Conservation (phyloP, 2,329 filamentous ascomycete genomes). For the Didymella sp. region DNA sequence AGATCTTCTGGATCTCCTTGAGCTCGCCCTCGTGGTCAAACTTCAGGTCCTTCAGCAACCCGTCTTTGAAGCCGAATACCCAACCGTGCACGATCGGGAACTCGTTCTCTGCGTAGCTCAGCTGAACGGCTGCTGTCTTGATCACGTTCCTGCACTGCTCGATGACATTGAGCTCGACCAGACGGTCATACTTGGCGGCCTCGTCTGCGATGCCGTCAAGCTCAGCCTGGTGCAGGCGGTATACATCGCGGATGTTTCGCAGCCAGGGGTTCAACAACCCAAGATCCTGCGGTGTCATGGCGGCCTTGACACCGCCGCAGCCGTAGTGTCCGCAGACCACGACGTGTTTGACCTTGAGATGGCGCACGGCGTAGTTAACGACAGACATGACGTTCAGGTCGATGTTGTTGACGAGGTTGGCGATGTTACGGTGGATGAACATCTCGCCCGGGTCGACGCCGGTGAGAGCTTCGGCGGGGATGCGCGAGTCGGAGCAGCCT, state of each 20-base stretch:
- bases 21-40: slow-evolving; percentile 67
- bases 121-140: slow-evolving; percentile 62
- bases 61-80: slow-evolving; percentile 74
- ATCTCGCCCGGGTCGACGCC: slow-evolving; percentile 47
- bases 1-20: slow-evolving; percentile 68
- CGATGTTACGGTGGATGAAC: slow-evolving; percentile 48
- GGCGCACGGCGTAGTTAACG: slow-evolving; percentile 51
- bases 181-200: slow-evolving; percentile 40
- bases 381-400: slow-evolving; percentile 53
- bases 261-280: slow-evolving; percentile 77
- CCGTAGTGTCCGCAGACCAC: slow-evolving; percentile 73
- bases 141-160: slow-evolving; percentile 50
- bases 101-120: slow-evolving; percentile 65
- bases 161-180: slow-evolving; percentile 50
- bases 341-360: slow-evolving; percentile 68
- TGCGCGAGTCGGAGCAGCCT: slow-evolving; percentile 51
- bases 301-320: slow-evolving; percentile 71
- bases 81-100: slow-evolving; percentile 76
- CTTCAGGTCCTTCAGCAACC: slow-evolving; percentile 69
- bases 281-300: slow-evolving; percentile 70
- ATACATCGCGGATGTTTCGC: slow-evolving; percentile 76
- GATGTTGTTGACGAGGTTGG: slow-evolving; percentile 50
- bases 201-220: slow-evolving; percentile 58
- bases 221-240: slow-evolving; percentile 73
- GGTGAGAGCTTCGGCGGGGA: slow-evolving; percentile 52